A percentile compares a stretch with the other conserved stretches of the same genome.
Conservation (phyloP, 768 basidiomycete genomes). For the Mycena kentingensis region DNA sequence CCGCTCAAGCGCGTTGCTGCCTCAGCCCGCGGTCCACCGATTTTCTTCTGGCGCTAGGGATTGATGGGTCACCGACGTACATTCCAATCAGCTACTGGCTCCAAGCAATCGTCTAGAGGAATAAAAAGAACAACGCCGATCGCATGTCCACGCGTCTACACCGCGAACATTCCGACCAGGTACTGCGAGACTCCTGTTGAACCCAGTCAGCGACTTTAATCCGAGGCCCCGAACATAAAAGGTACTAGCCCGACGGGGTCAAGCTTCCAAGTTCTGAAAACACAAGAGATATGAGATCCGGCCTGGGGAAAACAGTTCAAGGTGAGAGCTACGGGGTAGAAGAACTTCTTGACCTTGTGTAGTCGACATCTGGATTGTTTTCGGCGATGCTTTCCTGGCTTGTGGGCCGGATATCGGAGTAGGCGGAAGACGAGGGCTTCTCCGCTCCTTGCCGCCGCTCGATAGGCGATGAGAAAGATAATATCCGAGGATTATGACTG, state of each 20-base stretch:
- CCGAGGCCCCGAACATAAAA: neutral
- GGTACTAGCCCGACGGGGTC: conserved; percentile 51
- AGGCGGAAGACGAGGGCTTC: conserved; percentile 8
- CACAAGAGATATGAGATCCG: conserved; percentile 91
- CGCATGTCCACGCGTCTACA: conserved; percentile 35
- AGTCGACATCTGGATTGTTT: conserved; percentile 90
- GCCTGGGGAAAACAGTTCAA: conserved; percentile 46
- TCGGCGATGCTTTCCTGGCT: conserved; percentile 79
- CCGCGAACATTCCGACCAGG: conserved; percentile 92
- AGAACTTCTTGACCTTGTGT: conserved; percentile 66
- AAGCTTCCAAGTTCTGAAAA: conserved; percentile 93
- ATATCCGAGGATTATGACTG: conserved; percentile 72
- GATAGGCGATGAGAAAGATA: conserved; percentile 61
- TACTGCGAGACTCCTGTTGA: conserved; percentile 89
- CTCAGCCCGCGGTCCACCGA: too few species aligned
- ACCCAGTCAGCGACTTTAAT: neutral
- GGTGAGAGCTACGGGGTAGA: conserved; percentile 19
- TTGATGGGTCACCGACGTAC: too few species aligned
- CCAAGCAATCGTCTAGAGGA: neutral
- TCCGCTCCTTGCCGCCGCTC: conserved; percentile 6
- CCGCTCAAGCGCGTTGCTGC: too few species aligned
- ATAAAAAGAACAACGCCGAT: conserved; percentile 1
- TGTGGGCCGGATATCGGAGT: conserved; percentile 46
- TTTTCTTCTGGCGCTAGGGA: too few species aligned
- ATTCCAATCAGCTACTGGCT: neutral